Percentiles rank a stretch among this genome's conserved stretches.
phyloP scores from a whole-genome alignment of 2,329 filamentous ascomycete genomes.

The Talaromyces pinophilus region DNA sequence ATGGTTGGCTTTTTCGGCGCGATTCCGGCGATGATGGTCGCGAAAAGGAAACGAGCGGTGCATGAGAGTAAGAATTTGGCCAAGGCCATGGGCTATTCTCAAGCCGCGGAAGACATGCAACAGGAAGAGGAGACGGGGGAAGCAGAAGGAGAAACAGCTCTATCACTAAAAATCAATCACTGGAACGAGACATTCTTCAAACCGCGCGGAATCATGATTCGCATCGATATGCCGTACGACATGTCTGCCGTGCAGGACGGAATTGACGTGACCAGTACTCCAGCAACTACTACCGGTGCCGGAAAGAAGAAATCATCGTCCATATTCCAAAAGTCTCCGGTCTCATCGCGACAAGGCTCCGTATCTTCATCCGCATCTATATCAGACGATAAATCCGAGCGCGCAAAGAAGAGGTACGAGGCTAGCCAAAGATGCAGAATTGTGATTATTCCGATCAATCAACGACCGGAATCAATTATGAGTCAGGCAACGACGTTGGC shows the following conservation, averaged over 20 bases:
- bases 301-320: background rate
- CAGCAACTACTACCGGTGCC: background rate
- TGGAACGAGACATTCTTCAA: conserved; percentile 37
- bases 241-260: conserved; percentile 28
- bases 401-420: background rate
- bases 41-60: conserved; percentile 26
- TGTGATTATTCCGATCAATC: conserved; percentile 32
- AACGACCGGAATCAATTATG: background rate
- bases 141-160: conserved; percentile 6
- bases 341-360: conserved; percentile 17
- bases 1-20: conserved; percentile 36
- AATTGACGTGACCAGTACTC: conserved; percentile 28
- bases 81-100: conserved; percentile 25
- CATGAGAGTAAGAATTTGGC: conserved; percentile 34
- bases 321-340: background rate
- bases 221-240: conserved; percentile 36
- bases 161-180: conserved; percentile 28
- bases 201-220: conserved; percentile 33
- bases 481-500: conserved; percentile 18
- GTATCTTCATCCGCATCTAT: conserved; percentile 2
- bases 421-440: conserved; percentile 26
- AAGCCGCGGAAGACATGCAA: background rate
- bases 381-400: background rate
- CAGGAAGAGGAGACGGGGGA: background rate
- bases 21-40: conserved; percentile 32